Conservation (phyloP, 139 green algal genomes). For the Chlamydomonas urium region DNA sequence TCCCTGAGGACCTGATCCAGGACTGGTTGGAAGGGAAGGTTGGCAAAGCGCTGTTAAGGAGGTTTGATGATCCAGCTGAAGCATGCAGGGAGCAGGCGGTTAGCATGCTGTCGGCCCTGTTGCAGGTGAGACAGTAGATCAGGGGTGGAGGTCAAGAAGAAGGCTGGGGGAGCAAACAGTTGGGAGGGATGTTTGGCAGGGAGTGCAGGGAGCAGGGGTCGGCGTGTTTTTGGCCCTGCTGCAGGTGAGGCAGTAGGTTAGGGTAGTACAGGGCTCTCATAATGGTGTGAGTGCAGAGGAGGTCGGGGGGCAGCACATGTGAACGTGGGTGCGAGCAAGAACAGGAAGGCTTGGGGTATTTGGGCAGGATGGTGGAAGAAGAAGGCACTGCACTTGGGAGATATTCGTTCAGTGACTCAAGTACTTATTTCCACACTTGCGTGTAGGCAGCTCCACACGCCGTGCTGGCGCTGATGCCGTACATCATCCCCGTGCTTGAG, state of each 20-base stretch:
- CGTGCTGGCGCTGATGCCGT: conserved; percentile 46
- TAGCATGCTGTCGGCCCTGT: conserved; percentile 13
- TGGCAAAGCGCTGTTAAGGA: conserved; percentile 44
- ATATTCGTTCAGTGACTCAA: not conserved
- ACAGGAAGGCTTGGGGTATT: too few relatives aligned
- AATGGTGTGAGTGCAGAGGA: not conserved
- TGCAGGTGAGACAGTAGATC: conserved; percentile 17
- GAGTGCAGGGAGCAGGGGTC: not conserved
- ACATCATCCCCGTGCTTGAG: conserved; percentile 48
- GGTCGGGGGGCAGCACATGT: too few relatives aligned
- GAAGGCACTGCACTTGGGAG: too few relatives aligned
- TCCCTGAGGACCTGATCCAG: not conserved
- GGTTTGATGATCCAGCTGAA: conserved; percentile 47
- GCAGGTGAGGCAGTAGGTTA: too few relatives aligned
- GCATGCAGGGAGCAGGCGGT: conserved; percentile 37
- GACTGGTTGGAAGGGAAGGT: conserved; percentile 18
- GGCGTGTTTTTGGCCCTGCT: too few relatives aligned
- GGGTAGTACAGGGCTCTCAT: too few relatives aligned
- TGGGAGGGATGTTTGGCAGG: not conserved
- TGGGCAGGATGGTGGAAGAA: too few relatives aligned
- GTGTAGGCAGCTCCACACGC: conserved; percentile 26
- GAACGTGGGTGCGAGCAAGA: too few relatives aligned
- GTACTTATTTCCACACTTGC: not conserved
- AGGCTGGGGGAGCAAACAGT: not conserved
- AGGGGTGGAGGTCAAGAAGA: not conserved